Conservation (phyloP, 2,329 filamentous ascomycete species). For the Pseudogymnoascus sp. region DNA sequence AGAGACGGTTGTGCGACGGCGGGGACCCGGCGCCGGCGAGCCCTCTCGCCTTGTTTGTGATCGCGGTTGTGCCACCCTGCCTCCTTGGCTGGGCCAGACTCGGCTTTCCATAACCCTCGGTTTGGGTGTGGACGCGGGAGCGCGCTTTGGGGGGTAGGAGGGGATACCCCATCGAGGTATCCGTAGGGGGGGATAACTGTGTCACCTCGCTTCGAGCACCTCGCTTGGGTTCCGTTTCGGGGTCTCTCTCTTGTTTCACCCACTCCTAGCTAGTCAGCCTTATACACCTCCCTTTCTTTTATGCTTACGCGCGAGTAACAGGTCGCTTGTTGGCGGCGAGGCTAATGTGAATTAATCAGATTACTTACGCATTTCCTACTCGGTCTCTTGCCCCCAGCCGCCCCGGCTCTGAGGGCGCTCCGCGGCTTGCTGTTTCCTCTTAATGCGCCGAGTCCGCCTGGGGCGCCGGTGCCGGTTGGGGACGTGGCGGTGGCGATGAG, state of each 20-base stretch:
- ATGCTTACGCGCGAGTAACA: background rate
- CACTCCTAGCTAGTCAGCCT: background rate
- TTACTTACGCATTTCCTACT: background rate
- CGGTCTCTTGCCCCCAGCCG: constrained; percentile 8
- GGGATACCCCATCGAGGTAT: background rate
- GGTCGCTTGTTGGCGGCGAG: background rate
- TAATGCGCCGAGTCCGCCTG: constrained; percentile 61
- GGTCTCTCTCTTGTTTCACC: background rate
- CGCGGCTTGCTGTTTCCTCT: constrained; percentile 80
- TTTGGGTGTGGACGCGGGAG: background rate
- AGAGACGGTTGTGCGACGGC: background rate
- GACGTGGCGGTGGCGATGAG: constrained; percentile 54
- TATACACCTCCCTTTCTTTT: background rate
- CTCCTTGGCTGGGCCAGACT: background rate
- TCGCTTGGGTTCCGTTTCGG: background rate
- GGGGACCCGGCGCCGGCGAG: background rate
- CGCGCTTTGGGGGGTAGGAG: background rate
- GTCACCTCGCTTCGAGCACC: background rate
- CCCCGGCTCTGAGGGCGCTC: constrained; percentile 50
- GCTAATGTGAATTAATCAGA: background rate
- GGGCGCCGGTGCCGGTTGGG: constrained; percentile 44
- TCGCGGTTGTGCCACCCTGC: background rate
- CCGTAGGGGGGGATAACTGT: background rate
- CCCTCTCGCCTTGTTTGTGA: background rate
- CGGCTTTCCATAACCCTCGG: background rate